These are phyloP conservation scores for Alternaria arbusti DNA, from an alignment of 2,329 filamentous ascomycete species.

Conservation along the genomic window DNA sequence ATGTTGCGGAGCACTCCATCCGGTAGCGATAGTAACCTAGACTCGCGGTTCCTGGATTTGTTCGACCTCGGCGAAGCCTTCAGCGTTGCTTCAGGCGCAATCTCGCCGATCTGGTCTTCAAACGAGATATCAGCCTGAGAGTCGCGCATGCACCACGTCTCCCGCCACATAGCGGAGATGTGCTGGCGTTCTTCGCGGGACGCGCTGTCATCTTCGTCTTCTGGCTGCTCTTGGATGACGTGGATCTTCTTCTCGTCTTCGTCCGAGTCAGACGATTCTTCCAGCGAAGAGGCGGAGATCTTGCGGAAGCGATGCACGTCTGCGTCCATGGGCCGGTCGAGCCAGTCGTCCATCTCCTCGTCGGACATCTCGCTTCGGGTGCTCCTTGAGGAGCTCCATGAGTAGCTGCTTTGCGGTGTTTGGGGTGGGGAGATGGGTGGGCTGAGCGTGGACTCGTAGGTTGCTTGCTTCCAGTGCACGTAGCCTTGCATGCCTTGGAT, in stretches of 20 bases:
- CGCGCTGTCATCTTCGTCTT: slow-evolving; percentile 1
- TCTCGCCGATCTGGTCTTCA: not conserved
- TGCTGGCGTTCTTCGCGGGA: not conserved
- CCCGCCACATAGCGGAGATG: slow-evolving; percentile 5
- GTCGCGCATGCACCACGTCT: slow-evolving; percentile 9
- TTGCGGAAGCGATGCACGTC: slow-evolving; percentile 23
- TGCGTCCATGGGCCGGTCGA: slow-evolving; percentile 23
- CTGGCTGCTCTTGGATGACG: slow-evolving; percentile 10
- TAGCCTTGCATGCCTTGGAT: slow-evolving; percentile 15
- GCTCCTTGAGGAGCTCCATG: slow-evolving; percentile 10
- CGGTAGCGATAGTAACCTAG: not conserved
- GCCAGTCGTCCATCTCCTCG: slow-evolving; percentile 28
- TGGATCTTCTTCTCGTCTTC: slow-evolving; percentile 8
- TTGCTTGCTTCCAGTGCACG: slow-evolving; percentile 12
- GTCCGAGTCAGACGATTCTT: not conserved
- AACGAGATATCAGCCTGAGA: not conserved
- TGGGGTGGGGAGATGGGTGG: slow-evolving; percentile 5
- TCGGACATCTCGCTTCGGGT: slow-evolving; percentile 21
- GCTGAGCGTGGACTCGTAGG: slow-evolving; percentile 3
- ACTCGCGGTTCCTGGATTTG: not conserved
- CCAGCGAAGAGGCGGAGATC: slow-evolving; percentile 6
- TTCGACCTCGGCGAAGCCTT: not conserved
- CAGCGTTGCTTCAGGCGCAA: not conserved
- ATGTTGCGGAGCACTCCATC: not conserved
- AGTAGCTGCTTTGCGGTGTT: slow-evolving; percentile 6